These are phyloP conservation scores for Euphorbia celastroides DNA, from an alignment of 441 rosid genomes.

Conservation along the genomic window DNA sequence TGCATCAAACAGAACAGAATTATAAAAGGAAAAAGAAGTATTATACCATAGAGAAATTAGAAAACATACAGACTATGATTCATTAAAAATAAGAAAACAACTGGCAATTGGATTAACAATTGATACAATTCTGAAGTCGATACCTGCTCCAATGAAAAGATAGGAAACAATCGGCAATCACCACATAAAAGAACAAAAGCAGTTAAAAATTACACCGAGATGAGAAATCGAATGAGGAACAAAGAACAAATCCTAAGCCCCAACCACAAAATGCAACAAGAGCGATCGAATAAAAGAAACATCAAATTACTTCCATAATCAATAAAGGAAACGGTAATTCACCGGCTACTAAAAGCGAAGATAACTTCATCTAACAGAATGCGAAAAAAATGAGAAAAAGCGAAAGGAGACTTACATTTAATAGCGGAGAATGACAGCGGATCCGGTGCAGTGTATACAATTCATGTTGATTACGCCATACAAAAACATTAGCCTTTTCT, in stretches of 20 bases:
- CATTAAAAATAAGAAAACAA: background rate
- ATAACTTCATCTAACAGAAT: background rate
- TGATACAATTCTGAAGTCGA: background rate
- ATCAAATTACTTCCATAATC: background rate
- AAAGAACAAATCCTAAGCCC: conserved; percentile 4
- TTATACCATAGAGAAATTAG: background rate
- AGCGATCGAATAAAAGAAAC: background rate
- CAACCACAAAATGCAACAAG: background rate
- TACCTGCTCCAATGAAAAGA: background rate
- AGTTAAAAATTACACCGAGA: background rate
- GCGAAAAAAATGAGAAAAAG: background rate
- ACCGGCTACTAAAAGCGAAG: background rate
- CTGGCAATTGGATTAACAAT: background rate
- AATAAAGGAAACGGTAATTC: background rate
- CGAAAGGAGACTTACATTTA: conserved; percentile 3
- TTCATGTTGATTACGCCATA: background rate
- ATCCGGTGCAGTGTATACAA: conserved; percentile 1
- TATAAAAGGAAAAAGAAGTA: background rate
- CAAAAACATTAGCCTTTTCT: background rate
- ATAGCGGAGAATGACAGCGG: conserved; percentile 13
- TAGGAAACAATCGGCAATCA: background rate
- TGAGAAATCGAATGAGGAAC: background rate
- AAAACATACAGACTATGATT: background rate
- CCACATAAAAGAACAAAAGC: background rate
- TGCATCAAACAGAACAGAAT: background rate